Conservation (phyloP, 805 yeast species). For the Saccharomyces eubayanus region DNA sequence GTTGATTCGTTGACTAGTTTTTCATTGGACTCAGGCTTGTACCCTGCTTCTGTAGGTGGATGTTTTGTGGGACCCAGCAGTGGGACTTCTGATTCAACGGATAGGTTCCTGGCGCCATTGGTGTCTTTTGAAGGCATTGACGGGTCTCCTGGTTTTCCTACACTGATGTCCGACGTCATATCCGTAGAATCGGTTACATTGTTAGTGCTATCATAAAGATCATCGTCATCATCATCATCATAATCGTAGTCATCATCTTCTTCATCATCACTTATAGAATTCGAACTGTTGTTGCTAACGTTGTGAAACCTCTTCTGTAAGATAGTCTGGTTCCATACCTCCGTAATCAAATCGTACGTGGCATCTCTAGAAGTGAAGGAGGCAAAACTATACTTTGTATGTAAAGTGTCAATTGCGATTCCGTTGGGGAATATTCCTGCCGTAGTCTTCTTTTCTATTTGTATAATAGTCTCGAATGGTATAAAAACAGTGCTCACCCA, state of each 20-base stretch:
- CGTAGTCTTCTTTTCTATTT: constrained; percentile 56
- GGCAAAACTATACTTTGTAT: constrained; percentile 56
- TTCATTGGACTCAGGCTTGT: constrained; percentile 41
- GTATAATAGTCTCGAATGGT: constrained; percentile 53
- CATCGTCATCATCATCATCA: constrained; percentile 16
- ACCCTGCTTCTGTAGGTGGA: constrained; percentile 39
- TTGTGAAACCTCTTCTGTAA: constrained; percentile 16
- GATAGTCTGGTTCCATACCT: constrained; percentile 50
- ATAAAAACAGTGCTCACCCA: constrained; percentile 53
- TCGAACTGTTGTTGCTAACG: constrained; percentile 2
- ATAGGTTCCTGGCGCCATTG: neutral
- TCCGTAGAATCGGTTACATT: constrained; percentile 14
- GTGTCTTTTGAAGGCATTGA: constrained; percentile 7
- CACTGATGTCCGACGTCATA: constrained; percentile 31
- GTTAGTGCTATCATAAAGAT: neutral
- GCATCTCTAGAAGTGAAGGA: constrained; percentile 55
- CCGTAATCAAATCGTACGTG: constrained; percentile 42
- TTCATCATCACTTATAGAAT: constrained; percentile 28
- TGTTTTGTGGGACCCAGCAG: constrained; percentile 38
- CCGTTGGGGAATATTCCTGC: constrained; percentile 67
- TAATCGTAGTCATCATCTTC: constrained; percentile 17
- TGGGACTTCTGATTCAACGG: neutral
- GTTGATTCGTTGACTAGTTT: constrained; percentile 46
- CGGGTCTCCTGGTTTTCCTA: constrained; percentile 8
- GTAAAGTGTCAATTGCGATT: constrained; percentile 52